Conservation (phyloP, 495 filamentous ascomycete genomes). For the Aspergillus homomorphus region DNA sequence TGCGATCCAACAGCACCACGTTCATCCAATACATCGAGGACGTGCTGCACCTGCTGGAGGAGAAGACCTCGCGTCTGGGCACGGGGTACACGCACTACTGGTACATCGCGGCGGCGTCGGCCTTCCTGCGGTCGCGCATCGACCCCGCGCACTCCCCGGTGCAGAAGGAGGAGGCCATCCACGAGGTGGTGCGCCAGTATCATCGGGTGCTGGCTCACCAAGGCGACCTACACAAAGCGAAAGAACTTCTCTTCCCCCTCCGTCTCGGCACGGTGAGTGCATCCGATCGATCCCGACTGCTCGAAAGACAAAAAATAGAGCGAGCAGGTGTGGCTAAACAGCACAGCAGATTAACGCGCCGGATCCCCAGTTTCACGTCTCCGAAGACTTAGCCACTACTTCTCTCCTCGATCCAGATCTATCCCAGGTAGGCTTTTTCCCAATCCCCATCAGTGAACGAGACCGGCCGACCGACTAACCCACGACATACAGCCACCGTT, state of each 20-base stretch:
- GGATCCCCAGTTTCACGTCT: neutral
- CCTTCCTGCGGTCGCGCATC: constrained; percentile 13
- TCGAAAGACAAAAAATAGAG: neutral
- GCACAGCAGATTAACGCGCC: neutral
- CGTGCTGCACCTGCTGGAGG: constrained; percentile 24
- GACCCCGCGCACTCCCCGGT: constrained; percentile 1
- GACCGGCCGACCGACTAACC: neutral
- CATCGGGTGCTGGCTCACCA: constrained; percentile 21
- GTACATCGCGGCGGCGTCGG: constrained; percentile 29
- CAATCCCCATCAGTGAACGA: neutral
- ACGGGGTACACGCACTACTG: constrained; percentile 31
- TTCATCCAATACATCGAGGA: constrained; percentile 24
- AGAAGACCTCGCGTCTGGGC: constrained; percentile 27
- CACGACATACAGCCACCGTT: neutral
- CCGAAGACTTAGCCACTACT: neutral
- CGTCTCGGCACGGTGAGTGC: neutral
- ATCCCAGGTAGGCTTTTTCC: neutral
- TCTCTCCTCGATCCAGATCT: neutral
- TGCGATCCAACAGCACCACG: constrained; percentile 12
- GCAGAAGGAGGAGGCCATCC: constrained; percentile 21
- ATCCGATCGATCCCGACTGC: neutral
- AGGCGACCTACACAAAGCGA: constrained; percentile 18
- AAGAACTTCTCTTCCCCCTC: constrained; percentile 9
- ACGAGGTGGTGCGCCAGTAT: constrained; percentile 23
- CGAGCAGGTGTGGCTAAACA: neutral